Percentiles rank a stretch among this genome's conserved stretches.
These are phyloP conservation scores for Xylaria castorea DNA, from an alignment of 495 filamentous ascomycete species.

Conservation along the genomic window DNA sequence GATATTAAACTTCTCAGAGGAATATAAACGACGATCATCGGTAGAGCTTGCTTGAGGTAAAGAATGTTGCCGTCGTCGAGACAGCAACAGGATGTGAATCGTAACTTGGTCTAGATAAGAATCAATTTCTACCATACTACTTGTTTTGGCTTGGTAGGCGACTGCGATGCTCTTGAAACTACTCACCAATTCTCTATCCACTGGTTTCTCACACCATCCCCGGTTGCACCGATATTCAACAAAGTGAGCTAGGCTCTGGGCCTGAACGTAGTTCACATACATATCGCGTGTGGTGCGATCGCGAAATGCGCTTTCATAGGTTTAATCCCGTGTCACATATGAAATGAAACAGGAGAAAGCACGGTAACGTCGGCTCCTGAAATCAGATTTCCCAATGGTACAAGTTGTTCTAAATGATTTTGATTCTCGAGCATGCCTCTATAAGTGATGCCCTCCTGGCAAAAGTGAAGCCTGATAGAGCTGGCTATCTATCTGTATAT, in stretches of 20 bases:
- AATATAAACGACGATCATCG: not conserved
- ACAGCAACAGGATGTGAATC: not conserved
- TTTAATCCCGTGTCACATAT: not conserved
- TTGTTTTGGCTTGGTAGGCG: too few species aligned
- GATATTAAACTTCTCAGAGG: not conserved
- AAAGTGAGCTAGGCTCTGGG: not conserved
- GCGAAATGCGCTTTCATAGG: not conserved
- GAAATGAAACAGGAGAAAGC: not conserved
- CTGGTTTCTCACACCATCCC: not conserved
- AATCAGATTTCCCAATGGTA: not conserved
- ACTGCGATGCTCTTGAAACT: not conserved
- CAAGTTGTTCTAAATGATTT: constrained; percentile 22
- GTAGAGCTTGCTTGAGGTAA: not conserved
- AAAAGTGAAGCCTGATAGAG: constrained; percentile 26
- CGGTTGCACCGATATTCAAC: not conserved
- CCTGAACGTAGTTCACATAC: not conserved
- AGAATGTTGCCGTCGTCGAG: not conserved
- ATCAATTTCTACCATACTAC: not conserved
- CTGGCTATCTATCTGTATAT: constrained; percentile 25
- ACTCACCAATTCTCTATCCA: too few species aligned
- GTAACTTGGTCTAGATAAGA: too few species aligned
- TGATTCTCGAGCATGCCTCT: constrained; percentile 26
- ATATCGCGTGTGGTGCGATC: not conserved
- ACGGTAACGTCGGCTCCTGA: not conserved
- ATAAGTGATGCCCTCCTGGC: constrained; percentile 30